phyloP scores from a whole-genome alignment of 805 yeast species.

The Yarrowia deformans region DNA sequence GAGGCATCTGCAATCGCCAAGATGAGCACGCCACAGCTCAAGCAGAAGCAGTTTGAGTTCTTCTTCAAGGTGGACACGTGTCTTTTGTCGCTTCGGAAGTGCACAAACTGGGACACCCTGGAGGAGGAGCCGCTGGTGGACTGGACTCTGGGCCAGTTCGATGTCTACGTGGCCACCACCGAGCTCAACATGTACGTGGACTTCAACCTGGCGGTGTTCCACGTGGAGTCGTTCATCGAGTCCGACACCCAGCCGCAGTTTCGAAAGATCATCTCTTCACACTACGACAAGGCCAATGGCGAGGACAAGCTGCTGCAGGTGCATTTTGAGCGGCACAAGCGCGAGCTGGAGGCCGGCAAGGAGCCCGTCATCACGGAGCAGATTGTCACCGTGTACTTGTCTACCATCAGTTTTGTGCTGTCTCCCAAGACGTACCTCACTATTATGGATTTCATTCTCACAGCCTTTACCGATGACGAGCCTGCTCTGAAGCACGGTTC shows the following conservation, averaged over 20 bases:
- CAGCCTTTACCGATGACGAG: conserved; percentile 87
- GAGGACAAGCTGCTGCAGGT: conserved; percentile 63
- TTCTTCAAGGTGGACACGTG: conserved; percentile 71
- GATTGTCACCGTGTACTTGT: conserved; percentile 71
- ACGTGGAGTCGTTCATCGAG: conserved; percentile 78
- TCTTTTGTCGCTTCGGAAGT: conserved; percentile 68
- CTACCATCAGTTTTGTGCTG: conserved; percentile 76
- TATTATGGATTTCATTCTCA: conserved; percentile 77
- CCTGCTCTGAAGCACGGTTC: conserved; percentile 19
- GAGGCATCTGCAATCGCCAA: conserved; percentile 18
- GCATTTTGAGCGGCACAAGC: conserved; percentile 63
- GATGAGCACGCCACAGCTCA: conserved; percentile 18
- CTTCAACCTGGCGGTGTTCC: conserved; percentile 67
- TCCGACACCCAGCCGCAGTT: conserved; percentile 66
- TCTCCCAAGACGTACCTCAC: conserved; percentile 81
- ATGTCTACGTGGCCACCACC: conserved; percentile 66
- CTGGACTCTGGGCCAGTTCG: conserved; percentile 69
- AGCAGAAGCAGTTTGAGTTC: conserved; percentile 76
- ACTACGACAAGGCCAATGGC: conserved; percentile 41
- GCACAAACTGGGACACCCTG: conserved; percentile 66
- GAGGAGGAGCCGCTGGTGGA: conserved; percentile 74
- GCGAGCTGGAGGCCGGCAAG: conserved; percentile 62
- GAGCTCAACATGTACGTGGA: conserved; percentile 69
- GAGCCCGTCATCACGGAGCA: conserved; percentile 68
- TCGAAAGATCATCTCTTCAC: conserved; percentile 72